Base-by-base conservation (phyloP, 495 filamentous ascomycete species). In the Filosporella fistucella region DNA sequence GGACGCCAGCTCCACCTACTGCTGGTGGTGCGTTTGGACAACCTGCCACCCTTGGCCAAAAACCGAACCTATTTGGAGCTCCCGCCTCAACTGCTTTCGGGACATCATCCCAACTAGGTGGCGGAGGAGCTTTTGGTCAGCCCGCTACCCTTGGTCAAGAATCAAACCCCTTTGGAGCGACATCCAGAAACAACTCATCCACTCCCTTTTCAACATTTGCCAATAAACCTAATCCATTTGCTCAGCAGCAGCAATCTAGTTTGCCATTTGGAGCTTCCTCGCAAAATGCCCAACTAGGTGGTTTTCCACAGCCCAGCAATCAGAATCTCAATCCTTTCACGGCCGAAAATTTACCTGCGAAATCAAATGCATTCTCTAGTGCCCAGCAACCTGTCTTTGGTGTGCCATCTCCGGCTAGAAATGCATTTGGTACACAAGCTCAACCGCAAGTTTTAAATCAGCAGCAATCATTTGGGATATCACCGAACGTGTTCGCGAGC, bases 81-180 rank as follows among this genome's bases (percentile, higher is more conserved):
- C 28, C 42, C 17, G 17, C 41, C 14, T 12, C 39, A 29, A 22
- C 22, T 25, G n/a, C 52, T 6, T 51, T 51, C 23, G 53, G 47
- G 12, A 22, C 16, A 21, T n/a, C 37, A 18, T 45, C 45, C n/a
- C 34, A 38, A 11, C 17, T 22, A 8, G 18, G 22, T 1, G 32
- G 4, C 12, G n/a, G 38, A 17, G 30, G 37, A 24, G 26, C 51
- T 4, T 55, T 55, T 47, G 51, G 56, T 20, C 47, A 55, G 26
- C 55, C 55, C 3, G 47, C 55, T 23, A 23, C 40, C 18, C 37
- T 54, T 7, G 55, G 55, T 17, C 26, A 40, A 29, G 45, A 38
- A 29, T 26, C 52, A n/a, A 60, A 49, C 40, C 50, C 57, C 4
- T 57, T 60, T 34, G 54, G 47, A 23, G 37, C 26, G 22, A 21